Percentiles rank a stretch among this genome's conserved stretches.
phyloP scores from a whole-genome alignment of 2,329 filamentous ascomycete species.

The Pleurostoma richardsiae region DNA sequence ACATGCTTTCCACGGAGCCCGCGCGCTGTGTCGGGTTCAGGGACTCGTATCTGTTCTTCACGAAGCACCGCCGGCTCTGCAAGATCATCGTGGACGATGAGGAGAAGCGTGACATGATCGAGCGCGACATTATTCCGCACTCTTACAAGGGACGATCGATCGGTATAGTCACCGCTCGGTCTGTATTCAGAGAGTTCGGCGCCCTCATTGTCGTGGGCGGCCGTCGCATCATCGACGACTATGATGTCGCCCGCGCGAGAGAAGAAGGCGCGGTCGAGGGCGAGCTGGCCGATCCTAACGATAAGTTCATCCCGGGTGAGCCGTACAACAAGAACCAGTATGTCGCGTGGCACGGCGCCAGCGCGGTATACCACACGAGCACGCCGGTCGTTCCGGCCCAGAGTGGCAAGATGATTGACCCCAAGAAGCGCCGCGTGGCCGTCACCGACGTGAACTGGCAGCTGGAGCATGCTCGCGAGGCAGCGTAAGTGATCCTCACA shows the following conservation, averaged over 20 bases:
- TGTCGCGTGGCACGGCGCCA: slow-evolving; percentile 96
- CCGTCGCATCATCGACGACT: slow-evolving; percentile 81
- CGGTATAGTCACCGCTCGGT: slow-evolving; percentile 91
- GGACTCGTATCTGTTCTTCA: slow-evolving; percentile 98
- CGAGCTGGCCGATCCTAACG: slow-evolving; percentile 85
- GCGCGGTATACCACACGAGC: slow-evolving; percentile 86
- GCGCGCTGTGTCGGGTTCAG: slow-evolving; percentile 95
- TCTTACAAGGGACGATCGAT: slow-evolving; percentile 98
- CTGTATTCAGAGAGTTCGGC: slow-evolving; percentile 95
- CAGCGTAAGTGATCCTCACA: slow-evolving; percentile 58
- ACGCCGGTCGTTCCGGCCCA: slow-evolving; percentile 71
- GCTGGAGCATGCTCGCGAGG: slow-evolving; percentile 86
- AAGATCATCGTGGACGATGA: slow-evolving; percentile 98
- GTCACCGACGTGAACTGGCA: slow-evolving; percentile 97
- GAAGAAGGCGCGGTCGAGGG: slow-evolving; percentile 80
- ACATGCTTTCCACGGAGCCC: slow-evolving; percentile 98
- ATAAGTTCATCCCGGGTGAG: slow-evolving; percentile 70
- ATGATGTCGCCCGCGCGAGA: slow-evolving; percentile 70
- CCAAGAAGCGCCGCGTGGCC: slow-evolving; percentile 79
- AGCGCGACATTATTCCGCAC: slow-evolving; percentile 91
- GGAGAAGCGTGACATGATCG: slow-evolving; percentile 96
- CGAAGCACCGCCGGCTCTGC: slow-evolving; percentile 91
- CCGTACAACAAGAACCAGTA: slow-evolving; percentile 99
- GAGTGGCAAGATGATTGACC: slow-evolving; percentile 66
- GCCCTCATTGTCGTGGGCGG: slow-evolving; percentile 91